A percentile compares a stretch with the other conserved stretches of the same genome.
Conservation (phyloP, 495 filamentous ascomycete species). For the Talaromyces stipitatus region DNA sequence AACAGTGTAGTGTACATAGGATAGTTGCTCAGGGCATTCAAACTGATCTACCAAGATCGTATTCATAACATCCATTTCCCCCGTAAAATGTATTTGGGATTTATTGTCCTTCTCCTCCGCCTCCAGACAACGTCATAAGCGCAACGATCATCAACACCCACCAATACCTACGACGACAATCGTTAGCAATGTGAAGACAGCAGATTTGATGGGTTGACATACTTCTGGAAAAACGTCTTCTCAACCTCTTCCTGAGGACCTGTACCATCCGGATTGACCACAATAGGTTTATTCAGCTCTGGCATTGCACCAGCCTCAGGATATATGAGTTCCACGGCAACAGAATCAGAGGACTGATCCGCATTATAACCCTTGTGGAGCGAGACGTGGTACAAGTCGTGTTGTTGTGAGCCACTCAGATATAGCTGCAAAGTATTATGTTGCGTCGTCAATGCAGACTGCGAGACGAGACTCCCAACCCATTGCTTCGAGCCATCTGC, state of each 20-base stretch:
- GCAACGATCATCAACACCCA: conserved; percentile 37
- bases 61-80: not conserved
- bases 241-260: conserved; percentile 27
- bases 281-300: conserved; percentile 34
- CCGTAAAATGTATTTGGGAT: not conserved
- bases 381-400: conserved; percentile 33
- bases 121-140: conserved; percentile 35
- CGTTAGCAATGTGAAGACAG: not conserved
- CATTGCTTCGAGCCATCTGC: conserved; percentile 27
- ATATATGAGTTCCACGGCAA: conserved; percentile 20
- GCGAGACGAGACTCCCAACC: conserved; percentile 30
- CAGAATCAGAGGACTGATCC: conserved; percentile 8
- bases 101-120: conserved; percentile 20
- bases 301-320: conserved; percentile 25
- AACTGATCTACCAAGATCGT: not conserved
- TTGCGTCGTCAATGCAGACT: conserved; percentile 16
- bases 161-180: conserved; percentile 33
- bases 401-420: conserved; percentile 17
- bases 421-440: conserved; percentile 27
- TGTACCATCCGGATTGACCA: conserved; percentile 31
- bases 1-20: not conserved
- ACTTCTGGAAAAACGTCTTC: conserved; percentile 43
- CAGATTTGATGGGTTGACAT: conserved; percentile 10
- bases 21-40: not conserved
- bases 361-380: conserved; percentile 9